Base-by-base conservation (phyloP, 208 protist species). In the Leishmania amazonensis region DNA sequence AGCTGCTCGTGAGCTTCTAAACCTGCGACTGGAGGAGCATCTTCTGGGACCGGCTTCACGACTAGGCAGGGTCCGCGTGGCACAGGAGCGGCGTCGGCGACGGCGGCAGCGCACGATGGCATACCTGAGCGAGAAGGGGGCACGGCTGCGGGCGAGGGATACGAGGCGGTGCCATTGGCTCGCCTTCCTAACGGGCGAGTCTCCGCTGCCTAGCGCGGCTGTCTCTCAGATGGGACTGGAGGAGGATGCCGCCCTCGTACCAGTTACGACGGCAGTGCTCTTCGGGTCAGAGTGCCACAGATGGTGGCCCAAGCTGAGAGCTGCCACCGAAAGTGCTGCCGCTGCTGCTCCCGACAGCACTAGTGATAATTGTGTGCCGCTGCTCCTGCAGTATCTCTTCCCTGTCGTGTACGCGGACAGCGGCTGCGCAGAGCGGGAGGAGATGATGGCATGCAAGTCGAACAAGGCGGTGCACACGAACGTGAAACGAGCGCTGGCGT, bases 1-100 rank as follows among this genome's bases (percentile, higher is more conserved):
- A 38, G 89, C 91, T 1, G 93, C 94, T 4, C 88, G 94, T 42
- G 91, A 96, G 76, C 83, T 96, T 60, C 89, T 97, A 4, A 89
- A 91, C 81, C 76, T 95, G 77, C 85, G 89, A 15, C 84, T 97
- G 49, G 94, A 97, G 83, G 91, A 96, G 84, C 78, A 87, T 35
- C 76, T 93, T 15, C 83, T 93, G 9, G 93, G 93, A 0, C 70
- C 84, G 7, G 79, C 87, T 0, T 97, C 94, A 15, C 73, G 71
- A 58, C 79, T 96, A 28, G 93, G 90, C 38, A 89, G 77, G 47
- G 72, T 76, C 3, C 81, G 82, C 15, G 49, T 70, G 11, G 65
- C 64, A 9, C 40, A 57, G 45, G 86, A 94, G 77, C 75, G 76
- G 42, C 87, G 86, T 45, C 72, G 78, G 53, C 71, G 60, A 49